A percentile compares a stretch with the other conserved stretches of the same genome.
These are phyloP conservation scores for Chytriomyces sp. DNA, from an alignment of 192 early-diverging fungal genomes.

Conservation along the genomic window DNA sequence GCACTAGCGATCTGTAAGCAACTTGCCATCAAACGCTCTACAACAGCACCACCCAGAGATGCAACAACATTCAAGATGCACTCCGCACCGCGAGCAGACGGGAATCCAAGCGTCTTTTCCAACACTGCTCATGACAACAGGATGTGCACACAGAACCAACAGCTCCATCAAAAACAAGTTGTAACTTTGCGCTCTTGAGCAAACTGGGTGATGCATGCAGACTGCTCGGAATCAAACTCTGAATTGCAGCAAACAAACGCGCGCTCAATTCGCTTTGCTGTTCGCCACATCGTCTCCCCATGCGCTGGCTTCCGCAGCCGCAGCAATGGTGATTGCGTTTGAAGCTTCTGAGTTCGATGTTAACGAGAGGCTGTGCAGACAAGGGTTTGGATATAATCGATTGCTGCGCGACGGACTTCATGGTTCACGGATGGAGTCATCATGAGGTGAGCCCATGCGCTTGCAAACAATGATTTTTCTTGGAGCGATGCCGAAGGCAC, in stretches of 20 bases:
- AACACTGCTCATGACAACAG: constrained; percentile 56
- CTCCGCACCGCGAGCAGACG: constrained; percentile 74
- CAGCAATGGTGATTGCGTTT: not conserved
- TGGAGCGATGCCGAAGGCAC: constrained; percentile 44
- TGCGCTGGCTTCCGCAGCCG: constrained; percentile 11
- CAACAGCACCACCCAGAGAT: not conserved
- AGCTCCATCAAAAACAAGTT: constrained; percentile 54
- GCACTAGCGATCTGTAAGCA: not conserved
- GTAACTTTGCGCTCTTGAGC: constrained; percentile 17
- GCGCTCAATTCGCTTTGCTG: constrained; percentile 39
- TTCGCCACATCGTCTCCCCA: constrained; percentile 49
- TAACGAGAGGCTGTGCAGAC: not conserved
- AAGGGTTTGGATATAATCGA: constrained; percentile 19
- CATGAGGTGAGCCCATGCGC: constrained; percentile 62
- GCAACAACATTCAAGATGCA: constrained; percentile 72
- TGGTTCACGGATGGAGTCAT: constrained; percentile 46
- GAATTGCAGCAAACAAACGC: constrained; percentile 41
- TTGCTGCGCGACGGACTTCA: constrained; percentile 38
- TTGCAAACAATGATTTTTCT: constrained; percentile 3
- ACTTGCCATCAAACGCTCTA: constrained; percentile 23
- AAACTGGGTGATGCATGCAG: not conserved
- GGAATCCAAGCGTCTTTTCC: constrained; percentile 79
- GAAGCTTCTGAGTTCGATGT: not conserved
- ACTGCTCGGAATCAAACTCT: constrained; percentile 39
- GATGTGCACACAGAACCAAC: constrained; percentile 57